Base-by-base conservation (phyloP, 208 protist genomes). In the Tetramitus jugosus region DNA sequence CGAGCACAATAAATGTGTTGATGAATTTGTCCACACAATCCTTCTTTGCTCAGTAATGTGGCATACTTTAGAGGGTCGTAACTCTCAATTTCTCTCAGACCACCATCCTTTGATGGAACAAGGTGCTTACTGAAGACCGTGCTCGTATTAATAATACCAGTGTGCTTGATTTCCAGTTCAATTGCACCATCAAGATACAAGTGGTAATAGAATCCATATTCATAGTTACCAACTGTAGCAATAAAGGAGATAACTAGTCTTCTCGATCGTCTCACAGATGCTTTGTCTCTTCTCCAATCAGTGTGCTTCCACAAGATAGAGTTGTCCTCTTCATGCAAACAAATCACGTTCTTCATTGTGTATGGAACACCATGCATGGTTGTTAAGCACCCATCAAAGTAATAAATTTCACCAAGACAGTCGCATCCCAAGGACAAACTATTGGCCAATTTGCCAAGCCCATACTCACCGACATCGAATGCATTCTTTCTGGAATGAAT, bases 131-230 rank as follows among this genome's bases (percentile, higher is more conserved):
- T n/a, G n/a, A n/a, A n/a, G 13, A 82, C 14, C 13, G 79, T 39
- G 29, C 17, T 45, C 6, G 80, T 84, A 45, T 80, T 81, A 26
- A 84, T 33, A 35, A 84, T 43, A 31, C 81, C 81, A 3, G 81
- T 84, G 39, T 82, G 33, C 71, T 84, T 84, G 40, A 78, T 33
- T 13, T 84, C 76, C 60, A 49, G 64, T 46, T 79, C 29, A 29
- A 84, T 84, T 20, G 72, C 76, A 23, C 76, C 43, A 49, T 82
- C 80, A 42, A 76, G 80, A 3, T 3, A 6, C 49, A 84, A 84
- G 37, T 84, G 29, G 76, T 77, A 84, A 78, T 78, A 84, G 33
- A 84, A 84, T 26, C 52, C 80, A 65, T 84, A 84, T 49, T 84
- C 81, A 37, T 84, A 84, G 40, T 84, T 84, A n/a, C 60, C 80